These are phyloP conservation scores for Serpula lacrymans DNA, from an alignment of 768 basidiomycete species.

Conservation along the genomic window DNA sequence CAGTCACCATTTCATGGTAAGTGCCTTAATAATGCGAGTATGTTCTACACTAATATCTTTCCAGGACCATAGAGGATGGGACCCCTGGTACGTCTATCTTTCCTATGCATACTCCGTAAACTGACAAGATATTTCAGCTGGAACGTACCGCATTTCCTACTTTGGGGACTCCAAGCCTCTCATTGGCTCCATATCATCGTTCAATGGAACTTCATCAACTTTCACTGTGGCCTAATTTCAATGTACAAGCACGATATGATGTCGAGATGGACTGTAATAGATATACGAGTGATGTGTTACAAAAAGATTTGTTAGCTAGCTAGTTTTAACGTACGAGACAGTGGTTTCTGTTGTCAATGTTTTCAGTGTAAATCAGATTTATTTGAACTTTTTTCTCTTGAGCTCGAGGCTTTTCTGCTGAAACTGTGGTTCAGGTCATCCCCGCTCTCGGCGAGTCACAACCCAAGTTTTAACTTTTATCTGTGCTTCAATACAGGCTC, in stretches of 20 bases:
- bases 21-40: constrained; percentile 15
- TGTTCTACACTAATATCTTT: constrained; percentile 4
- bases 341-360: too few relatives aligned
- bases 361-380: too few relatives aligned
- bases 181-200: constrained; percentile 58
- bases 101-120: neutral
- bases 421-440: too few relatives aligned
- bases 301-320: neutral
- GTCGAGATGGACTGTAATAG: neutral
- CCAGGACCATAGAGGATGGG: constrained; percentile 60
- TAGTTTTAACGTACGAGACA: too few relatives aligned
- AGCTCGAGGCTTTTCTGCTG: too few relatives aligned
- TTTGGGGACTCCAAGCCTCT: constrained; percentile 75
- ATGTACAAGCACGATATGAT: too few relatives aligned
- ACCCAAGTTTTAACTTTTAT: too few relatives aligned
- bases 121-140: constrained; percentile 39
- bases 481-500: too few relatives aligned
- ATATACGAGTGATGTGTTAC: neutral
- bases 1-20: constrained; percentile 66
- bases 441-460: too few relatives aligned
- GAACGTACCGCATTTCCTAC: constrained; percentile 69
- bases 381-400: too few relatives aligned
- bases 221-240: too few relatives aligned
- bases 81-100: constrained; percentile 46
- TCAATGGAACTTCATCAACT: constrained; percentile 57